Base-by-base conservation (phyloP, 768 basidiomycete genomes). In the Boletus reticuloceps region DNA sequence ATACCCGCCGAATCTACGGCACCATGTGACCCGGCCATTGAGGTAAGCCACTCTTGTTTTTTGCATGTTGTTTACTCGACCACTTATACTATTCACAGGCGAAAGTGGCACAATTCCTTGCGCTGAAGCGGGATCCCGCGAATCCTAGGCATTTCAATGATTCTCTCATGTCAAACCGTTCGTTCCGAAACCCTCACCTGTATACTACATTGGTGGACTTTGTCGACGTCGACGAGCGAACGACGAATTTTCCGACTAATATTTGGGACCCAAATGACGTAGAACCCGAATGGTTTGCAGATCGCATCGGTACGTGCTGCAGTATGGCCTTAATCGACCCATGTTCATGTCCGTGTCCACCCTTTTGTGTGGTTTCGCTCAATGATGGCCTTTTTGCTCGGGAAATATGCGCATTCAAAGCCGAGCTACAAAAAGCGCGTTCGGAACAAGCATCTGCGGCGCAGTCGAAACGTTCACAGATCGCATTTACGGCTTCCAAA, bases 101-200 rank as follows among this genome's bases (percentile, higher is more conserved):
- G 0, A 98, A 97, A 70, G 80, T 97, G 22, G 74, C 80, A 0
- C 84, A 89, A 49, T 98, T 97, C 63, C 81, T 87, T 53, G 64
- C 77, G 1, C 78, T 98, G 45, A 92, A 94, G 69, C 72, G 76
- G 29, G 80, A 86, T 63, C 66, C 82, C 11, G 56, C 58, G 2
- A 80, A 82, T 62, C 88, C 89, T 1, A 85, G 86, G 61, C 94
- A 97, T 70, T 98, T 97, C 76, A 99, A 98, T 69, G 94, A 97
- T 70, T 91, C 91, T 2, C 81, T 99, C 40, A 92, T 98, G 86
- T 83, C 86, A 9, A 92, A 90, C 61, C 86, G 92, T 42, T 86
- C 93, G 5, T 99, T 98, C 73, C 85, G 94, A 27, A 99, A 99
- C 65, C 96, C 96, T 0, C 92, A 97, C 65, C 82, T 98, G n/a